A percentile compares a stretch with the other conserved stretches of the same genome.
These are phyloP conservation scores for Gnaphalium uliginosum DNA, from an alignment of 129 eudicot species.

Conservation along the genomic window DNA sequence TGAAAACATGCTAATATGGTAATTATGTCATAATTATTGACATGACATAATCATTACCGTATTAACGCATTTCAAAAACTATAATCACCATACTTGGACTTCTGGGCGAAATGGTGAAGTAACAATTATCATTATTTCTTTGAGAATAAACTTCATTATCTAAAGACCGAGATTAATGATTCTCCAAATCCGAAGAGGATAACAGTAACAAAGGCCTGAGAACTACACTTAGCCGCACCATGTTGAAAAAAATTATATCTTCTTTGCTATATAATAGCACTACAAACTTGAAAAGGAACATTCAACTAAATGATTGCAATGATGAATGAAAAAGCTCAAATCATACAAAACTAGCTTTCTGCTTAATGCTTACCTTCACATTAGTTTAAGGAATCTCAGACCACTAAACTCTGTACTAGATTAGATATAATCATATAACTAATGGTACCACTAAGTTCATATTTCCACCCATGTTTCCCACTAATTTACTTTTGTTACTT, in stretches of 20 bases:
- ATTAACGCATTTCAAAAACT: too few relatives aligned
- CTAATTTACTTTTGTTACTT: slow-evolving; percentile 29
- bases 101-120: too few relatives aligned
- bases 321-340: slow-evolving; percentile 26
- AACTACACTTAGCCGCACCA: slow-evolving; percentile 12
- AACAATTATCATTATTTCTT: not conserved
- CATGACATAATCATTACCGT: too few relatives aligned
- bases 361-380: slow-evolving; percentile 25
- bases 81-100: too few relatives aligned
- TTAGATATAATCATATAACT: slow-evolving; percentile 5
- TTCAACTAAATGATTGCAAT: slow-evolving; percentile 30
- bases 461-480: slow-evolving; percentile 38
- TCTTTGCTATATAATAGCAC: slow-evolving; percentile 16
- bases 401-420: slow-evolving; percentile 1
- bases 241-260: not conserved
- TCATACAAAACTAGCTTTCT: slow-evolving; percentile 30
- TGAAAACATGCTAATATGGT: too few relatives aligned
- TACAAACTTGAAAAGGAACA: slow-evolving; percentile 23
- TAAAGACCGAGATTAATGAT: slow-evolving; percentile 12
- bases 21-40: too few relatives aligned
- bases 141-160: slow-evolving; percentile 4
- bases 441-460: slow-evolving; percentile 23
- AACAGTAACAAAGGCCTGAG: slow-evolving; percentile 12
- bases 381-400: slow-evolving; percentile 30
- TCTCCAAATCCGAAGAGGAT: slow-evolving; percentile 26